Evolutionary conservation across 202 grass and related monocot genomes (phyloP), one percentile per base, ranked within the genome.

Genomic region (Thinopyrum obtusiflorum): DNA sequence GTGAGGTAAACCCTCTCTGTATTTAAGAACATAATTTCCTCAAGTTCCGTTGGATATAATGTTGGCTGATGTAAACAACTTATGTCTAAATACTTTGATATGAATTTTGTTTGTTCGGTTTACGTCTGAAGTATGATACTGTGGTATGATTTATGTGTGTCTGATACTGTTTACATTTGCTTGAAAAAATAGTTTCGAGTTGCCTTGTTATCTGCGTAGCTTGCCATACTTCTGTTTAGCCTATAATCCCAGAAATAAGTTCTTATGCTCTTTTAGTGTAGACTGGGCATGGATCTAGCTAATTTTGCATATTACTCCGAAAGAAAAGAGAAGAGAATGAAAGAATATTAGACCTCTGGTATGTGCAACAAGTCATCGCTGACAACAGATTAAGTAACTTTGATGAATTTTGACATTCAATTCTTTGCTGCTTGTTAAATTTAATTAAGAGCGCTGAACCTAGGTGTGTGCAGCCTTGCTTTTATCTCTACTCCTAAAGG

Each of bases 1-100:
- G 89, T 1, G 91, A 98, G 88, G 95, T 98, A 91, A 78, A 75
- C 31, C 18, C 64, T 71, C 3, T 27, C 40, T 17, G 18, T 80
- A 39, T 28, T 47, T 26, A 68, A 24, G 12, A 44, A 7, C 73
- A 46, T 49, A 6, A 79, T 70, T 69, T 44, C 9, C 18, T 79
- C 20, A 35, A 31, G 17, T 17, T 51, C 9, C 7, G 9, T 49
- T 37, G 31, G n/a, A 47, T 73, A 46, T 73, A 36, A 44, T 20
- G 20, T 65, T 75, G 26, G 8, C 65, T 68, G 35, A 46, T 65
- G 36, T 20, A 26, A 81, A 44, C 25, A 40, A 11, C 10, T 1
- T 57, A 8, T 76, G 7, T 68, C 4, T 68, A 17, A 17, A 51
- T 44, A 42, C 20, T 42, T n/a, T 40, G 20, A 72, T 72, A 72